phyloP scores from a whole-genome alignment of 192 early-diverging fungal species.

The Gigaspora rosea region DNA sequence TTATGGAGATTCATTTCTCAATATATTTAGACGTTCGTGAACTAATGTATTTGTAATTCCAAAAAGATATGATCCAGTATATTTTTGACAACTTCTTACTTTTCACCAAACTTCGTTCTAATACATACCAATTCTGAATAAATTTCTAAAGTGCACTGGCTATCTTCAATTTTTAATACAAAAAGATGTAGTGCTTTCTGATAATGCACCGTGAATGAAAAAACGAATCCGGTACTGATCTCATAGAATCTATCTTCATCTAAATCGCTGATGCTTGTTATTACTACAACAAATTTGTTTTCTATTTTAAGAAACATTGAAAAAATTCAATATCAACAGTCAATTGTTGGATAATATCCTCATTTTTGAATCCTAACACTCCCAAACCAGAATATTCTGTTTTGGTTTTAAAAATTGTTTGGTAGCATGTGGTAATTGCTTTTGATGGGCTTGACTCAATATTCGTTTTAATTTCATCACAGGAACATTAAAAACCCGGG shows the following conservation, averaged over 20 bases:
- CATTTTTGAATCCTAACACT: too few relatives aligned
- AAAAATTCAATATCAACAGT: too few relatives aligned
- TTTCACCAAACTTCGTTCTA: not conserved
- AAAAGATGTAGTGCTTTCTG: not conserved
- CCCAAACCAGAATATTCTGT: too few relatives aligned
- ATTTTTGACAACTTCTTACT: not conserved
- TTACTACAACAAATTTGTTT: not conserved
- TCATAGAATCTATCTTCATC: not conserved
- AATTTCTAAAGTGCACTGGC: not conserved
- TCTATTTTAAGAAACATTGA: not conserved
- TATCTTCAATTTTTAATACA: constrained; percentile 1
- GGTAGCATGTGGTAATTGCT: too few relatives aligned
- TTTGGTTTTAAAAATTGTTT: too few relatives aligned
- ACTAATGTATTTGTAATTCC: too few relatives aligned
- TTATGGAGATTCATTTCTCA: too few relatives aligned
- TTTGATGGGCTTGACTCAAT: too few relatives aligned
- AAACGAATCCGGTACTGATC: not conserved
- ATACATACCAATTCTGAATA: not conserved
- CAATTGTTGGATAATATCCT: too few relatives aligned
- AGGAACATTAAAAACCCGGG: too few relatives aligned
- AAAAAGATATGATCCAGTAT: not conserved
- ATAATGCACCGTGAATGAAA: not conserved
- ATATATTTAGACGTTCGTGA: too few relatives aligned
- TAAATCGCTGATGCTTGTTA: not conserved
- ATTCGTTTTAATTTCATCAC: too few relatives aligned